A percentile compares a stretch with the other conserved stretches of the same genome.
Conservation (phyloP, 2,329 filamentous ascomycete species). For the Blastomyces gilchristii region DNA sequence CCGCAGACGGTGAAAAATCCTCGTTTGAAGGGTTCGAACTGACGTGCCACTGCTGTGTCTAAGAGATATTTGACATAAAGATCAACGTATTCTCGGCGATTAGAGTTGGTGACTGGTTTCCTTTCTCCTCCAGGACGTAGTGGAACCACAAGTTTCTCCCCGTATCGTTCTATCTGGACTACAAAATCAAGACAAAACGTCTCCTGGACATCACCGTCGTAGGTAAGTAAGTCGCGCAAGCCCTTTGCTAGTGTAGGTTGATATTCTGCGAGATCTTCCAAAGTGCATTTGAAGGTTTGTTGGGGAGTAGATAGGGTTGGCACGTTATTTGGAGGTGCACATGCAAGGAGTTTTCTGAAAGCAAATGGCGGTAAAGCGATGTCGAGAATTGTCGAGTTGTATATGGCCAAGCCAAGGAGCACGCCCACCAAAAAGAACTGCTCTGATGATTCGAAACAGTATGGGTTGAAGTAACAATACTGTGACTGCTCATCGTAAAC, state of each 20-base stretch:
- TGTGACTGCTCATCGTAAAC: conserved; percentile 82
- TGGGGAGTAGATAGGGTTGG: conserved; percentile 48
- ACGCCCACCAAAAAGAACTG: conserved; percentile 87
- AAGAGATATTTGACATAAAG: conserved; percentile 72
- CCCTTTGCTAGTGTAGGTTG: conserved; percentile 66
- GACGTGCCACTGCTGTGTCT: conserved; percentile 64
- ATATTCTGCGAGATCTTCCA: conserved; percentile 76
- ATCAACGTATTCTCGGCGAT: conserved; percentile 77
- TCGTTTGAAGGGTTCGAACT: conserved; percentile 88
- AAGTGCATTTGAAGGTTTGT: conserved; percentile 56
- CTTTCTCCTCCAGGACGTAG: conserved; percentile 65
- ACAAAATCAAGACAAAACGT: conserved; percentile 78
- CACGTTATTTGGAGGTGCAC: conserved; percentile 53
- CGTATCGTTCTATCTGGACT: conserved; percentile 66
- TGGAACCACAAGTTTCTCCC: conserved; percentile 53
- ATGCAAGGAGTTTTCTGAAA: conserved; percentile 74
- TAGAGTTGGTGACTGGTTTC: conserved; percentile 69
- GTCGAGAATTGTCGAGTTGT: conserved; percentile 89
- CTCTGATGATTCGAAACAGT: conserved; percentile 80
- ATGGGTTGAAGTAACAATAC: conserved; percentile 88
- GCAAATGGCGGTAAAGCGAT: conserved; percentile 79
- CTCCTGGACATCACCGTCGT: conserved; percentile 69
- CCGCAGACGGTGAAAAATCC: conserved; percentile 89
- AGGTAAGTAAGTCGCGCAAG: conserved; percentile 66
- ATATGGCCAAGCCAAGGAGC: conserved; percentile 78